Evolutionary conservation across 2,329 filamentous ascomycete genomes (phyloP), one percentile per base, ranked within the genome.

Genomic region (Zelopaecilomyces penicillatus): DNA sequence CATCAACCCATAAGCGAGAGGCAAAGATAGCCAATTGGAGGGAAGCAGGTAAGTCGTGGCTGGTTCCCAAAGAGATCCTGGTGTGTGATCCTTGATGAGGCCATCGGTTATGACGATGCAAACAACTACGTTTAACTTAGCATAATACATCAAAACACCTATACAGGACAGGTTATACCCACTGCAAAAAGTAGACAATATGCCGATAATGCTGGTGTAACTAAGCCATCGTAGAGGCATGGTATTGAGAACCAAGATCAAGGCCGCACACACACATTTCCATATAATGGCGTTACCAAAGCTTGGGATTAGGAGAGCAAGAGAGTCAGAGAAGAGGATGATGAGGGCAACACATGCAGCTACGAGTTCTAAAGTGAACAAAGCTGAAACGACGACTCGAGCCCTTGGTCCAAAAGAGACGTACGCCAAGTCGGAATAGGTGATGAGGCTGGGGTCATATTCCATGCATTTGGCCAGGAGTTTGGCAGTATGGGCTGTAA

Each of bases 371-470:
- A 97, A 62, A 8, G 83, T 89, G 66, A 97, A 97, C 11, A 97
- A 72, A 1, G 94, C 70, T 50, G 88, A 94, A 6, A 87, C 91
- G 30, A 85, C 76, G 31, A 95, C 71, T 32, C 91, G 83, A 32
- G 89, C 91, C 46, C 78, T 82, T 11, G 82, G 78, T 6, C 91
- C 91, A 62, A 94, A 96, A 19, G 88, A 90, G 54, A 95, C 83
- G 58, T 85, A 96, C 2, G 91, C 93, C 39, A 97, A 71, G 60
- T 97, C 91, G 31, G 90, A 93, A 64, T 96, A 97, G 3, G 91
- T 96, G 56, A 96, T 89, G 51, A 96, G 78, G 41, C 80, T 86
- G 48, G 76, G 78, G 65, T 96, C 87, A 26, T 88, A 78, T 53
- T 95, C 84, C 70, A 96, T 83, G 63, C 91, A 97, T 63, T 85